phyloP scores from a whole-genome alignment of 2,329 filamentous ascomycete species.

The Ophiostoma himal-ulmi region DNA sequence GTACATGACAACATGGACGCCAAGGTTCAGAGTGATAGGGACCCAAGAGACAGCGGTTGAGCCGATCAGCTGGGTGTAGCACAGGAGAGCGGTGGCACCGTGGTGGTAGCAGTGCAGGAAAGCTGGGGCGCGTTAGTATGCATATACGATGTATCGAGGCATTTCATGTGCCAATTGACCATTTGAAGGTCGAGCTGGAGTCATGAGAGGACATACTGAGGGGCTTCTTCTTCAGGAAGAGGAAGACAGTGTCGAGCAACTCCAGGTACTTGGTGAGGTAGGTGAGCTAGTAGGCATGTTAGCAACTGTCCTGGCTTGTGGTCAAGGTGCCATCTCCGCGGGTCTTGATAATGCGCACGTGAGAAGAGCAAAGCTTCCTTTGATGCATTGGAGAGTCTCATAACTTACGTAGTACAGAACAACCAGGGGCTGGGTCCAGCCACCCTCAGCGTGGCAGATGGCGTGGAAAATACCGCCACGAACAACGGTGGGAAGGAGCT shows the following conservation, averaged over 20 bases:
- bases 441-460: conserved; percentile 75
- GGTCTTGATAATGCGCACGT: not conserved
- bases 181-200: not conserved
- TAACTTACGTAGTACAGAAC: conserved; percentile 88
- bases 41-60: conserved; percentile 94
- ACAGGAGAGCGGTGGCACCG: conserved; percentile 90
- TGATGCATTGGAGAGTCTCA: not conserved
- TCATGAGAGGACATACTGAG: conserved; percentile 56
- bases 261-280: conserved; percentile 98
- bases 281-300: conserved; percentile 63
- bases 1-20: conserved; percentile 98
- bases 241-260: conserved; percentile 89
- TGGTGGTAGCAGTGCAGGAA: conserved; percentile 99
- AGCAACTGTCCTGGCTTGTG: conserved; percentile 32
- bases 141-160: not conserved
- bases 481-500: conserved; percentile 76
- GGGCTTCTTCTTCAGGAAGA: conserved; percentile 99
- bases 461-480: conserved; percentile 80
- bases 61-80: conserved; percentile 94
- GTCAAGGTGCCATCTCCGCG: not conserved
- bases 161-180: not conserved
- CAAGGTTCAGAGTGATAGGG: conserved; percentile 83
- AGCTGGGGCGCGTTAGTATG: conserved; percentile 40
- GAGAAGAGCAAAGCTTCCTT: not conserved
- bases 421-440: conserved; percentile 90